These are phyloP conservation scores for Dioscorea dumetorum DNA, from an alignment of 106 monocot species.

Conservation along the genomic window DNA sequence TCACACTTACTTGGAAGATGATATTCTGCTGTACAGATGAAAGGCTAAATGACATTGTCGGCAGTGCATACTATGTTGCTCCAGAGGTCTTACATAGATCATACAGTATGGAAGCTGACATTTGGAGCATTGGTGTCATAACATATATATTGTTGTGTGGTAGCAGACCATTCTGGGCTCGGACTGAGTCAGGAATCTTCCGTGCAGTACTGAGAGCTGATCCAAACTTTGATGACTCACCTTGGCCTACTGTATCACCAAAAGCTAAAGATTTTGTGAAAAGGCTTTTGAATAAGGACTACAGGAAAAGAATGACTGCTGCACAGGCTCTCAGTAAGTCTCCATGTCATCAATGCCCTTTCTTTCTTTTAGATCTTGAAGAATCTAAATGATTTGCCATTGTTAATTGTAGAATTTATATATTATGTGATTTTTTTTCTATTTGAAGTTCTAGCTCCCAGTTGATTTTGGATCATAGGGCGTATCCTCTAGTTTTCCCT, in stretches of 20 bases:
- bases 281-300: slow-evolving; percentile 21
- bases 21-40: slow-evolving; percentile 7
- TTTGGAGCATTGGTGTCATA: slow-evolving; percentile 22
- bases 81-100: slow-evolving; percentile 19
- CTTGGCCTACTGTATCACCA: slow-evolving; percentile 19
- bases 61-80: slow-evolving; percentile 25
- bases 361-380: no score
- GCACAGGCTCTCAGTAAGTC: slow-evolving; percentile 19
- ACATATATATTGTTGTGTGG: slow-evolving; percentile 19
- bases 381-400: no score
- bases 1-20: no score
- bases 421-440: no score
- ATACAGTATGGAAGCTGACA: slow-evolving; percentile 21
- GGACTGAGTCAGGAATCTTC: slow-evolving; percentile 21
- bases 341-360: not conserved
- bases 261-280: slow-evolving; percentile 18
- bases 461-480: no score
- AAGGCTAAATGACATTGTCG: slow-evolving; percentile 21
- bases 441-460: no score
- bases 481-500: no score
- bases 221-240: slow-evolving; percentile 17
- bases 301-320: slow-evolving; percentile 23
- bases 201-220: slow-evolving; percentile 17
- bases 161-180: slow-evolving; percentile 21
- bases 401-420: no score